phyloP scores from a whole-genome alignment of 352 stramenopile genomes.

The Aphanomyces euteiches region DNA sequence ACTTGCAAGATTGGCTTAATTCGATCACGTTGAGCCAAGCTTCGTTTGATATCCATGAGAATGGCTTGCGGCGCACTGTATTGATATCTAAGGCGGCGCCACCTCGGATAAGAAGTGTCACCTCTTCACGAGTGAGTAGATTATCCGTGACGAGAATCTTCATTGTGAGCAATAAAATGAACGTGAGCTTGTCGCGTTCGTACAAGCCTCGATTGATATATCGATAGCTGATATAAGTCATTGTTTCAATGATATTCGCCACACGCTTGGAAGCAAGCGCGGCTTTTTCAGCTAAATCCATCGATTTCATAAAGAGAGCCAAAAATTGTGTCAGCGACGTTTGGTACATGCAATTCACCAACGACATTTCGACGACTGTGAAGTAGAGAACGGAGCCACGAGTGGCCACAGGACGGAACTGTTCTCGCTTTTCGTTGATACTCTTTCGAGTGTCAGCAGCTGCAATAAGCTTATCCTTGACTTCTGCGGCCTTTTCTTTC shows the following conservation, averaged over 20 bases:
- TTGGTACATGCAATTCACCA: conserved; percentile 99
- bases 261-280: conserved; percentile 97
- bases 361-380: conserved; percentile 96
- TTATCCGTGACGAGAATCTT: conserved; percentile 97
- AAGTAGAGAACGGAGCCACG: conserved; percentile 98
- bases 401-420: conserved; percentile 97
- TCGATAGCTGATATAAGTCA: conserved; percentile 98
- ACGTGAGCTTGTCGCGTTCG: conserved; percentile 98
- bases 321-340: conserved; percentile 98
- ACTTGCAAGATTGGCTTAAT: conserved; percentile 93
- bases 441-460: conserved; percentile 95
- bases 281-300: conserved; percentile 96
- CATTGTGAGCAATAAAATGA: conserved; percentile 95
- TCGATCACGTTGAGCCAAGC: conserved; percentile 98
- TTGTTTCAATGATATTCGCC: conserved; percentile 98
- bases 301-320: conserved; percentile 96
- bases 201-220: conserved; percentile 99
- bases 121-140: conserved; percentile 91
- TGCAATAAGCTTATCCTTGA: conserved; percentile 96
- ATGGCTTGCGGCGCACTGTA: conserved; percentile 93
- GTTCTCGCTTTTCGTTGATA: conserved; percentile 98
- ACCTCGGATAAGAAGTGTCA: conserved; percentile 93
- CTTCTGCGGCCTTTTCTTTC: conserved; percentile 97
- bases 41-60: conserved; percentile 97
- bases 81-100: conserved; percentile 97